phyloP scores from a whole-genome alignment of 768 basidiomycete genomes.

The Lepiota venenata region DNA sequence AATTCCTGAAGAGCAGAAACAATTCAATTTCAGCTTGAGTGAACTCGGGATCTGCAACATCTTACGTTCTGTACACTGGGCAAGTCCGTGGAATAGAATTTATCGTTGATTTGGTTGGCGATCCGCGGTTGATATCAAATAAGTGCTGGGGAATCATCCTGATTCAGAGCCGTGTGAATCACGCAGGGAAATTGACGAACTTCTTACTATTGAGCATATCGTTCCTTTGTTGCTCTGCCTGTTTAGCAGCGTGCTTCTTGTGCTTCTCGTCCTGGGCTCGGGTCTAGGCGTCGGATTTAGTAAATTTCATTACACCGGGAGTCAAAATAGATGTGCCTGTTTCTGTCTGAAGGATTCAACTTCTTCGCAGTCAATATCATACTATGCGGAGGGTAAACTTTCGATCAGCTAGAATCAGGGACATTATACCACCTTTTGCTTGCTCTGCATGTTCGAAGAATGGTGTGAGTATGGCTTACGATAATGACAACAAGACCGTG shows the following conservation, averaged over 20 bases:
- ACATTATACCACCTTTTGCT: conserved; percentile 49
- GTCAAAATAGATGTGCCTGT: conserved; percentile 46
- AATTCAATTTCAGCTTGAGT: conserved; percentile 1
- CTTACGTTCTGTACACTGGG: conserved; percentile 71
- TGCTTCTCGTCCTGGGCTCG: conserved; percentile 72
- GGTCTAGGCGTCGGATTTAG: conserved; percentile 35
- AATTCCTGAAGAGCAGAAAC: conserved; percentile 48
- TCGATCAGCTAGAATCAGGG: background rate
- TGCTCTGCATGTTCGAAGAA: conserved; percentile 36
- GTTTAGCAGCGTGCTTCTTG: conserved; percentile 67
- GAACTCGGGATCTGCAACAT: conserved; percentile 13
- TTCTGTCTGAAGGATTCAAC: conserved; percentile 75
- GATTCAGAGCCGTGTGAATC: conserved; percentile 1
- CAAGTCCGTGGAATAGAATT: conserved; percentile 69
- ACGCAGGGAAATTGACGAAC: conserved; percentile 32
- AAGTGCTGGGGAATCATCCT: conserved; percentile 41
- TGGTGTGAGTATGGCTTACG: background rate
- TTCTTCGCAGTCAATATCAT: conserved; percentile 75
- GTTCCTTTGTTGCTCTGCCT: conserved; percentile 69
- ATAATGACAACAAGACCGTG: background rate
- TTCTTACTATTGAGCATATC: conserved; percentile 86
- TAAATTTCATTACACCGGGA: background rate
- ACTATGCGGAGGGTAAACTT: conserved; percentile 43
- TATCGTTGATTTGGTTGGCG: conserved; percentile 66
- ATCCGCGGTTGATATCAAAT: conserved; percentile 67